These are phyloP conservation scores for Sclerotinia sclerotiorum DNA, from an alignment of 2,329 filamentous ascomycete genomes.

Conservation along the genomic window DNA sequence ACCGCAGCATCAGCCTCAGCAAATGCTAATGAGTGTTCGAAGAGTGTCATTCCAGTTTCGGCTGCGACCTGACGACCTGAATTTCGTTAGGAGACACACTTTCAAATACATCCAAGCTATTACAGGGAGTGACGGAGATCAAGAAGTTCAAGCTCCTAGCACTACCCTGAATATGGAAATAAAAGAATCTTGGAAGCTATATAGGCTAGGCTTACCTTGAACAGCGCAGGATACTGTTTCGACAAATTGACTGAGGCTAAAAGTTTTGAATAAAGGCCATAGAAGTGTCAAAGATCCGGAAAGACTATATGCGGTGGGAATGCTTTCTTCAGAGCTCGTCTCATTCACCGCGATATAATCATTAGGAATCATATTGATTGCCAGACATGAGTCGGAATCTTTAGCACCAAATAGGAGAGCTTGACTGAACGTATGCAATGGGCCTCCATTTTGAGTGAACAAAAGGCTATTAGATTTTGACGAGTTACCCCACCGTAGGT, in stretches of 20 bases:
- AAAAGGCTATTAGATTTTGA: constrained; percentile 65
- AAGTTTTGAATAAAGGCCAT: constrained; percentile 72
- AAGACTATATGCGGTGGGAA: constrained; percentile 28
- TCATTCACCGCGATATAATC: constrained; percentile 42
- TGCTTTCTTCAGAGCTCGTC: constrained; percentile 16
- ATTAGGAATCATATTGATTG: constrained; percentile 69
- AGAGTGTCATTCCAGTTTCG: constrained; percentile 93
- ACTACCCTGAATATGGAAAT: background rate
- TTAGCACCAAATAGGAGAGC: constrained; percentile 69
- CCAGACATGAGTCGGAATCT: constrained; percentile 72
- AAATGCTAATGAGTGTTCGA: constrained; percentile 94
- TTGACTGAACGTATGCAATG: constrained; percentile 72
- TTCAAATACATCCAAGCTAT: constrained; percentile 4
- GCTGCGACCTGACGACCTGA: constrained; percentile 64
- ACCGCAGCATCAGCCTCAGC: constrained; percentile 91
- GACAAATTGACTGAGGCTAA: constrained; percentile 77
- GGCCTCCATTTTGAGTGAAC: constrained; percentile 67
- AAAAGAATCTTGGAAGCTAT: background rate
- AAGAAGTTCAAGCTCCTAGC: background rate
- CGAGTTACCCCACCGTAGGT: constrained; percentile 67
- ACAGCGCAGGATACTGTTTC: constrained; percentile 87
- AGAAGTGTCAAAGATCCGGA: constrained; percentile 72
- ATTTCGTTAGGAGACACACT: constrained; percentile 18
- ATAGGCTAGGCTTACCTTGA: constrained; percentile 55
- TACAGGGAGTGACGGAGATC: background rate